Evolutionary conservation across 352 stramenopile genomes (phyloP).

Genomic region (Plasmopara muralis): DNA sequence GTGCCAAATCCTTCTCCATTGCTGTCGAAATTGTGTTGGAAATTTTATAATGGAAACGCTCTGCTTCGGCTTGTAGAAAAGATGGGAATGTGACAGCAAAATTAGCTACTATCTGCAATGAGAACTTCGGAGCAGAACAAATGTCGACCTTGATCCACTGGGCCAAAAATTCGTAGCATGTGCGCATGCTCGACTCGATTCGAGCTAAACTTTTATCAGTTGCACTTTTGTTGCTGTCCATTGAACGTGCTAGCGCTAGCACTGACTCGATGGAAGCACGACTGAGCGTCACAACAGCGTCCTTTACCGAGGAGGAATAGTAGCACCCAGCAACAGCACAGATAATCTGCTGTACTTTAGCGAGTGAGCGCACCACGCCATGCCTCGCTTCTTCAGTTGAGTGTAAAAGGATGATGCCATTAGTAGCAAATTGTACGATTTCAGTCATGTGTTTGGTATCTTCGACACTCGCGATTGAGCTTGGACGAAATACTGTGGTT

Average conservation of each 20-base stretch:
- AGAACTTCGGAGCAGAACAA: constrained; percentile 28
- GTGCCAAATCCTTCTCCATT: constrained; percentile 8
- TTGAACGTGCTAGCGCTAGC: constrained; percentile 32
- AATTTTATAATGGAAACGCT: constrained; percentile 37
- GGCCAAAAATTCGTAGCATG: constrained; percentile 28
- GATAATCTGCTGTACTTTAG: constrained; percentile 31
- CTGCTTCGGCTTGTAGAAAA: constrained; percentile 21
- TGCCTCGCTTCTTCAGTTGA: constrained; percentile 31
- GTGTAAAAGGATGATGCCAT: constrained; percentile 45
- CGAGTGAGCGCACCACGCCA: constrained; percentile 30
- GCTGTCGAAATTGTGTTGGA: constrained; percentile 14
- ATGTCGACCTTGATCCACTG: constrained; percentile 39
- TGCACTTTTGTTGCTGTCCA: constrained; percentile 8
- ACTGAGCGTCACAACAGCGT: constrained; percentile 29
- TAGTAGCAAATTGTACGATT: constrained; percentile 37
- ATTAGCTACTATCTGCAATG: constrained; percentile 34
- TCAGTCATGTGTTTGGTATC: constrained; percentile 29
- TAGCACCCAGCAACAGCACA: constrained; percentile 21
- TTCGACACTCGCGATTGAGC: constrained; percentile 16
- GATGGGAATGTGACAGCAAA: constrained; percentile 28
- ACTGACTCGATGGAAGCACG: constrained; percentile 38
- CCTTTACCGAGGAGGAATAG: constrained; percentile 20
- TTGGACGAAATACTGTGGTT: constrained; percentile 5
- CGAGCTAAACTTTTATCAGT: constrained; percentile 1
- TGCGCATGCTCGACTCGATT: constrained; percentile 25